These are phyloP conservation scores for Powellomyces hirtus DNA, from an alignment of 192 early-diverging fungal genomes.

Conservation along the genomic window DNA sequence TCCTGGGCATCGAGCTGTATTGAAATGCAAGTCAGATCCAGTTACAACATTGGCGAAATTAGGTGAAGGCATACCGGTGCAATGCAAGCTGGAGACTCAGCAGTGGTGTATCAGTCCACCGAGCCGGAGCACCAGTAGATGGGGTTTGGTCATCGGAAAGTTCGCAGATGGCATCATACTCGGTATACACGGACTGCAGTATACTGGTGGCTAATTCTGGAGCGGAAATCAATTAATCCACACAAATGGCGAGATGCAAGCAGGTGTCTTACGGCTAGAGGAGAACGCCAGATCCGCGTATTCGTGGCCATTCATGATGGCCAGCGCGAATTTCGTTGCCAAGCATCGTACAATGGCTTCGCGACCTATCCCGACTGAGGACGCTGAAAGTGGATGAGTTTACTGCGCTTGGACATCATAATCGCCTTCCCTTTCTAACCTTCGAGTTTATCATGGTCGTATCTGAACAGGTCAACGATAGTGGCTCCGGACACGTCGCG, in stretches of 20 bases:
- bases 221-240: no score
- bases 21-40: background rate
- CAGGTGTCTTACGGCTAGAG: no score
- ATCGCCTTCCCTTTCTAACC: no score
- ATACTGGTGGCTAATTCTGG: background rate
- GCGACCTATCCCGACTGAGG: background rate
- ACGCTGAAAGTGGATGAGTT: no score
- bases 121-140: no score
- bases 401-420: no score
- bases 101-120: background rate
- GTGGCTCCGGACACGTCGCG: background rate
- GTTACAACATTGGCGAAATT: background rate
- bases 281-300: conserved; percentile 5
- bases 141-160: background rate
- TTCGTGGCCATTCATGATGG: background rate
- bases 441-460: background rate
- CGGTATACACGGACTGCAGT: background rate
- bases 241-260: no score
- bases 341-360: background rate
- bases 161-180: background rate
- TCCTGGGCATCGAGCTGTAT: background rate
- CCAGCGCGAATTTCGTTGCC: conserved; percentile 5
- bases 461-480: background rate
- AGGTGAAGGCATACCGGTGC: conserved; percentile 1
- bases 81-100: conserved; percentile 11